Base-by-base conservation (phyloP, 73 alveolate genomes). In the Halteria grandinella region DNA sequence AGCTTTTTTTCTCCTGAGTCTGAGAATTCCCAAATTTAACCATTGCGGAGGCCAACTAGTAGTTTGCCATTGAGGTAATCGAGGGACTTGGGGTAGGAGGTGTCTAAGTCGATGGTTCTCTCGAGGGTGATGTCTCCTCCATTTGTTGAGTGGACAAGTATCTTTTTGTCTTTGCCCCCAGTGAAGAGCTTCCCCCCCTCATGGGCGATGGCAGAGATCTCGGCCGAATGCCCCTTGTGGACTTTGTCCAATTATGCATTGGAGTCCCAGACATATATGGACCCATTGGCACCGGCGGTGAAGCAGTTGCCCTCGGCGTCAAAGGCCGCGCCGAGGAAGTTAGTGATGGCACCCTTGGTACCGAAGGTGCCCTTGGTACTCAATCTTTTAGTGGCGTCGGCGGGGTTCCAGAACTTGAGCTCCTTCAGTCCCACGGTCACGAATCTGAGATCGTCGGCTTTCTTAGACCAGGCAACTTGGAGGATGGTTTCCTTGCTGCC, bases 11-110 rank as follows among this genome's bases (percentile, higher is more conserved):
- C 27, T 59, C 80, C 85, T 64, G 91, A 44, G 14, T 59, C 69
- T 29, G 45, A 62, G 14, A 57, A 47, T 70, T 53, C 58, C 18
- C 6, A 36, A 45, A 83, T 62, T 18, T 39, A 36, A 15, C 98
- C 99, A 53, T 84, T 93, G 70, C 94, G 81, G 62, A 91, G 83
- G 20, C 98, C 97, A 43, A 80, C 88, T 23, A 95, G 86, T 83
- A 95, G 76, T 39, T 76, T 82, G 11, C 85, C 93, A 63, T 85
- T 86, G 33, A 75, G 66, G 49, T 64, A 51, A 64, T 95, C 99
- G 70, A 95, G 63, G 18, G 97, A 92, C 45, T 95, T 80, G 7
- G 94, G 78, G 34, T 54, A 77, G 10, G 77, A 39, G 20, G 78
- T 36, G 12, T 51, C 83, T 29, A 70, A 33, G 20, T 45, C 55